Base-by-base conservation (phyloP, 2,329 filamentous ascomycete genomes). In the Xylariales sp. region DNA sequence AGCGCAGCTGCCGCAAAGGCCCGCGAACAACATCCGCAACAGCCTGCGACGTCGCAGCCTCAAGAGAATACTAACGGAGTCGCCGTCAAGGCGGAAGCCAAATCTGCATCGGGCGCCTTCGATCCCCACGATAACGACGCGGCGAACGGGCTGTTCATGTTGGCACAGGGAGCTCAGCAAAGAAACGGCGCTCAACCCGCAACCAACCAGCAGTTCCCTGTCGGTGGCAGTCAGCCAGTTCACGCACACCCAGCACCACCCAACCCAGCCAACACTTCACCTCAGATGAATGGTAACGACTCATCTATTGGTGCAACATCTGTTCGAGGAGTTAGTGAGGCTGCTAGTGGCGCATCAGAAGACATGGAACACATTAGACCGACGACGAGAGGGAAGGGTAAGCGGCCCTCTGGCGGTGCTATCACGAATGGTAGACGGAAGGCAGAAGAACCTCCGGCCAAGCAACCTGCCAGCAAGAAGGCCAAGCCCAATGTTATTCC, bases 41-140 rank as follows among this genome's bases (percentile, higher is more conserved):
- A 69, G 64, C 50, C 62, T 51, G 47, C 58, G 14, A 52, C 58
- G 3, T 73, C 81, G 44, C 73, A 83, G 57, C 71, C 78, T 40
- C 69, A 78, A 56, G 76, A 77, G 1, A 50, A 58, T 49, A 47
- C 66, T 33, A 71, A 71, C 60, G 67, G 61, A 31, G 51, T 57
- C 5, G 46, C 58, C 5, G 54, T 65, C 12, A 77, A 80, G 62
- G 37, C 66, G 5, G 71, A 78, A 51, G 44, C 64, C 11, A 80
- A 73, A 53, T 65, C 74, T 9, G 59, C 70, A 1, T 64, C 75
- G 1, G 84, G 87, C 40, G 78, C 83, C 4, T 94, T 89, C 57
- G 85, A 90, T 44, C 86, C 89, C 31, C 88, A 95, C 64, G 91
- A 95, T 40, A 95, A 91, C 54, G 91, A 95, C 66, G 93, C 91